phyloP scores from a whole-genome alignment of 2,329 filamentous ascomycete genomes.

The Bipolaris cookei region DNA sequence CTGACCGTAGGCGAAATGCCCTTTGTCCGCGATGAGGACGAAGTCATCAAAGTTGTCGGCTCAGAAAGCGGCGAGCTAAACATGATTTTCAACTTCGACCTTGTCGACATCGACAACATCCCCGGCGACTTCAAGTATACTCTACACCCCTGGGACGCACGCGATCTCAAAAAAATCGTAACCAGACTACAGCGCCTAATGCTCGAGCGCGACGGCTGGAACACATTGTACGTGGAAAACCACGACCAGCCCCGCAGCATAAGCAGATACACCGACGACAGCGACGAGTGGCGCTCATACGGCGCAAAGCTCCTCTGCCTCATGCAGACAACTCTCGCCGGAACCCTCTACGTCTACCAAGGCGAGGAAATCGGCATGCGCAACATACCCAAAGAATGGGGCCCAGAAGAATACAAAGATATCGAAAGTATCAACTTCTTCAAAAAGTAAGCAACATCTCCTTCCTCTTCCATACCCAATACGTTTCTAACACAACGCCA shows the following conservation, averaged over 20 bases:
- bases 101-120: conserved; percentile 49
- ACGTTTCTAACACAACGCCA: conserved; percentile 2
- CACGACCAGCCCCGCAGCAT: conserved; percentile 61
- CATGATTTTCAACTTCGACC: conserved; percentile 68
- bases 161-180: conserved; percentile 43
- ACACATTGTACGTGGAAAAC: conserved; percentile 60
- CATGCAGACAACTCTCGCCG: conserved; percentile 57
- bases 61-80: conserved; percentile 60
- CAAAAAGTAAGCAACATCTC: conserved; percentile 40
- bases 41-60: conserved; percentile 56
- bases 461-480: no score
- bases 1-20: conserved; percentile 72
- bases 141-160: conserved; percentile 42
- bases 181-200: conserved; percentile 47
- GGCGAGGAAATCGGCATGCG: conserved; percentile 61
- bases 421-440: conserved; percentile 65
- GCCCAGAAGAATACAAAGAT: conserved; percentile 57
- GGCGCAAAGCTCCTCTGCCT: conserved; percentile 57
- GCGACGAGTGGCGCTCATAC: conserved; percentile 54
- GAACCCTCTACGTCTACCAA: conserved; percentile 59
- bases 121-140: conserved; percentile 47
- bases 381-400: conserved; percentile 54
- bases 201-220: conserved; percentile 53
- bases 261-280: conserved; percentile 57
- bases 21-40: conserved; percentile 56